Percentiles rank a stretch among this genome's conserved stretches.
Conservation (phyloP, 1,284 basidiomycete genomes). For the Cryptococcus sp. region DNA sequence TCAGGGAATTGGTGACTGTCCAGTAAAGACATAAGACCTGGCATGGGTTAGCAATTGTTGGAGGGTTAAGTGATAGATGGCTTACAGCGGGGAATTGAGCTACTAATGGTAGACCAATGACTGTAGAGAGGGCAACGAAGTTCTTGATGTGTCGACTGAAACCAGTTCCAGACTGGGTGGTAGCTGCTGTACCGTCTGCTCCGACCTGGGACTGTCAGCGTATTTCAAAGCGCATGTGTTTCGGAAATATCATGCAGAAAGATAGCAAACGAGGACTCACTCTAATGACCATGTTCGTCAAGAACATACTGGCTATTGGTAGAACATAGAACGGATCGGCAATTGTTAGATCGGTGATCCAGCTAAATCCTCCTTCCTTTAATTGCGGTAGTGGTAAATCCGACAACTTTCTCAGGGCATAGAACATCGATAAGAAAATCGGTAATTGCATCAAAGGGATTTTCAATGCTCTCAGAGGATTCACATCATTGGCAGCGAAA, state of each 20-base stretch:
- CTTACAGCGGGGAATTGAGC: slow-evolving; percentile 50
- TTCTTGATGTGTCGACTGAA: slow-evolving; percentile 39
- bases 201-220: slow-evolving; percentile 52
- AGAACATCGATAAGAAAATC: slow-evolving; percentile 79
- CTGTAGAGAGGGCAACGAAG: slow-evolving; percentile 35
- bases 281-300: slow-evolving; percentile 67
- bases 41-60: background rate
- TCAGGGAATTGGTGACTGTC: slow-evolving; percentile 53
- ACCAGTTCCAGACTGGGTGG: slow-evolving; percentile 9
- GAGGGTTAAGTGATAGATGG: background rate
- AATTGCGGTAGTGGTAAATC: slow-evolving; percentile 67
- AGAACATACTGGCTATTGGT: slow-evolving; percentile 61
- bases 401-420: slow-evolving; percentile 71
- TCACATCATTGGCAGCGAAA: slow-evolving; percentile 66
- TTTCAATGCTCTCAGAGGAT: slow-evolving; percentile 57
- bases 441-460: slow-evolving; percentile 70
- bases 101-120: slow-evolving; percentile 62
- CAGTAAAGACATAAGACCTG: slow-evolving; percentile 56
- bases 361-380: slow-evolving; percentile 68
- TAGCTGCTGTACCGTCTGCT: slow-evolving; percentile 51
- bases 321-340: slow-evolving; percentile 74
- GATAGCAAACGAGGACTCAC: slow-evolving; percentile 49
- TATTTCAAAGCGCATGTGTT: slow-evolving; percentile 53
- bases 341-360: slow-evolving; percentile 72
- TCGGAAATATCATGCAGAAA: background rate